Base-by-base conservation (phyloP, 441 rosid genomes). In the Euphorbia corollata region DNA sequence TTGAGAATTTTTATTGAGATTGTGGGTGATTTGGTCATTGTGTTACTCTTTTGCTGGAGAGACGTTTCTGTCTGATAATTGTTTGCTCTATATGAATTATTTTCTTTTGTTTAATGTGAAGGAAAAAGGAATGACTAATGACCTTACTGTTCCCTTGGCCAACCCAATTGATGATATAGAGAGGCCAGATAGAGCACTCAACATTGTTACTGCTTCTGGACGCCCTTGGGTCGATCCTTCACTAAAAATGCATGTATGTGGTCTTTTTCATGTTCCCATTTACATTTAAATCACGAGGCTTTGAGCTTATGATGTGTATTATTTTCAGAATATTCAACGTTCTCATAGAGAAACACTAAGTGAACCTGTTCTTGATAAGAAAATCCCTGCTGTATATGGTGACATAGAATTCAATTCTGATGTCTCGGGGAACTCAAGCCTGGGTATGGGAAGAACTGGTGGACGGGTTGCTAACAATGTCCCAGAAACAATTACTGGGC, bases 381-480 rank as follows among this genome's bases (percentile, higher is more conserved):
- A 71, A 68, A 70, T 75, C n/a, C 79, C 79, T 73, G 66, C 78
- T 24, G 24, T 77, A 39, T 76, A 78, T 76, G 86, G 84, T 59
- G 93, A 86, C 57, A 76, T 74, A 65, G 94, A 88, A 45, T 82
- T 85, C 78, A 81, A 76, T 73, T 81, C 90, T 73, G 92, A 88
- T 66, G 73, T 83, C 71, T 73, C 82, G 47, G 85, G 78, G 76
- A 84, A 70, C 72, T 65, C 85, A 57, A 77, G 84, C 54, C 60
- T 83, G 64, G 94, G 84, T 68, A 66, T 78, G 39, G 87, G 86
- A 80, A 88, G 87, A 84, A 75, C 75, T 54, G 69, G 84, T 70
- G 80, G 82, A 60, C 80, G 84, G 68, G 74, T 73, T 71, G 76
- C 81, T 62, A 78, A 77, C 75, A 77, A 75, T 77, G 82, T 67